Evolutionary conservation across 2,329 filamentous ascomycete species (phyloP).

Genomic region (Davidsoniella eucalypti): DNA sequence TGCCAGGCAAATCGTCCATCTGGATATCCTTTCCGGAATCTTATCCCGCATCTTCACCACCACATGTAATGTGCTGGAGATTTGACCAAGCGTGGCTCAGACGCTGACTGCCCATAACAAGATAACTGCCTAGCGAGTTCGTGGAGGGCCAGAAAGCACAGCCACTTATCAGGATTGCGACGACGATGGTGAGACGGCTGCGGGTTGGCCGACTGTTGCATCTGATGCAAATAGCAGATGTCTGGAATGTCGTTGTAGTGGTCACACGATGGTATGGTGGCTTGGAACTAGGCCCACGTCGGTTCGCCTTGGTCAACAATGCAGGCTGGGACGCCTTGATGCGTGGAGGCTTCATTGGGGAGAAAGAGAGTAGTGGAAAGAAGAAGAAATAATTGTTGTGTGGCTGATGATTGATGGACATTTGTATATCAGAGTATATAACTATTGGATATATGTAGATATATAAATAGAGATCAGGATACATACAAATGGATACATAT

Average conservation of each 20-base stretch:
- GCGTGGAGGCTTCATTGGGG: conserved; percentile 51
- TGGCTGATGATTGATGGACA: too few relatives aligned
- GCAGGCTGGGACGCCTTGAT: conserved; percentile 73
- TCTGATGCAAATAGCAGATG: conserved; percentile 84
- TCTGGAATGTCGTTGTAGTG: conserved; percentile 85
- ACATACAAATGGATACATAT: too few relatives aligned
- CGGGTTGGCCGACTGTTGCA: conserved; percentile 68
- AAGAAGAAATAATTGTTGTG: conserved; percentile 19
- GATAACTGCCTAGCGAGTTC: conserved; percentile 85
- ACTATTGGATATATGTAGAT: too few relatives aligned
- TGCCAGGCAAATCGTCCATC: conserved; percentile 45
- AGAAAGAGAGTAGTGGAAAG: conserved; percentile 27
- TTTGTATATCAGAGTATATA: too few relatives aligned
- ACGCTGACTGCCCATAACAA: conserved; percentile 76
- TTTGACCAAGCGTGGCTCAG: conserved; percentile 51
- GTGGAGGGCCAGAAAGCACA: conserved; percentile 33
- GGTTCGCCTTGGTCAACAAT: conserved; percentile 81
- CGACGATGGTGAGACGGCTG: conserved; percentile 89
- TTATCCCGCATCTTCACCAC: conserved; percentile 58
- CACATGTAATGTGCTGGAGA: conserved; percentile 56
- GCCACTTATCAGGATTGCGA: conserved; percentile 70
- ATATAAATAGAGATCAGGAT: too few relatives aligned
- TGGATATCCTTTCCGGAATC: conserved; percentile 50
- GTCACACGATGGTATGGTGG: conserved; percentile 95
- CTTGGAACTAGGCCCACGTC: conserved; percentile 68